Conservation (phyloP, 148 eudicot species). For the Fagopyrum homotropicum region DNA sequence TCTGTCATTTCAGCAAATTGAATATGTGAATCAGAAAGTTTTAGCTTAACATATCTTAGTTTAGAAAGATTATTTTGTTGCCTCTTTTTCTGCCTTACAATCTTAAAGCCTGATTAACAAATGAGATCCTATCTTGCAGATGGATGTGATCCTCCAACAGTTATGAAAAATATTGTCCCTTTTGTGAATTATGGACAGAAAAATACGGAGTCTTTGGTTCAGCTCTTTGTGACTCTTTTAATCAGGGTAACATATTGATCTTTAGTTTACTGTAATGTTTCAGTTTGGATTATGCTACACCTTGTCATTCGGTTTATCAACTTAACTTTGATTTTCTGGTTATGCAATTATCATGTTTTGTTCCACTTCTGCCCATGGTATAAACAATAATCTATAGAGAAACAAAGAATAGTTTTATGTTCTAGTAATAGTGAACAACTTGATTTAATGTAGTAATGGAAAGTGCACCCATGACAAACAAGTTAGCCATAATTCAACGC, state of each 20-base stretch:
- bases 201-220: conserved; percentile 68
- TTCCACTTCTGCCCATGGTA: neutral
- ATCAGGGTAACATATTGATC: conserved; percentile 42
- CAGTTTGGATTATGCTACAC: neutral
- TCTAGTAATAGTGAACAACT: too few species aligned
- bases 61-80: neutral
- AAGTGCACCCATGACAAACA: too few species aligned
- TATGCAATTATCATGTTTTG: neutral
- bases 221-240: conserved; percentile 70
- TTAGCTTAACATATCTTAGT: neutral
- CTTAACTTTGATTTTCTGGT: conserved; percentile 1
- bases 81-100: neutral
- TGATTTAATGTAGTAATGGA: too few species aligned
- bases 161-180: conserved; percentile 29
- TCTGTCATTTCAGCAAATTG: neutral
- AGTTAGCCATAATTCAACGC: too few species aligned
- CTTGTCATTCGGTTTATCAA: neutral
- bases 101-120: neutral
- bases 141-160: conserved; percentile 49
- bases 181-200: conserved; percentile 44
- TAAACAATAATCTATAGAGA: neutral
- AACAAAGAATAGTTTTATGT: neutral
- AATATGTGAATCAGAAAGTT: neutral
- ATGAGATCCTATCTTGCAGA: conserved; percentile 28
- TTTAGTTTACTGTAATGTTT: neutral